Evolutionary conservation across 139 green algal genomes (phyloP), one percentile per base, ranked within the genome.

Genomic region (Pleodorina starrii): DNA sequence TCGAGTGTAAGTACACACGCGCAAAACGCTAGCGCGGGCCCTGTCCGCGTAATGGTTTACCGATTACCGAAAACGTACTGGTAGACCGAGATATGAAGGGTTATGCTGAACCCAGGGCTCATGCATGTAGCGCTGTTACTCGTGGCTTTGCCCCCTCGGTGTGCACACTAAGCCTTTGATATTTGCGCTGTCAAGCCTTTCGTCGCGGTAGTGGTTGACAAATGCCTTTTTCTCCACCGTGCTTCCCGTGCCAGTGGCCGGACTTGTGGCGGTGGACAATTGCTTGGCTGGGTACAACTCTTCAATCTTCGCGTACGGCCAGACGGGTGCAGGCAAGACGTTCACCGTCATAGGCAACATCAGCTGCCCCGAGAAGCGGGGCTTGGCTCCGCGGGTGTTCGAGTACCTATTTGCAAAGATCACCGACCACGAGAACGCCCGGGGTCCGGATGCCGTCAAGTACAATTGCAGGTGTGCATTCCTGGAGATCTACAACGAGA

Each of bases 401-500:
- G 91, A 98, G 88, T 90, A 97, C 72, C 86, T 99, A 5, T 99
- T 98, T 69, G n/a, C 71, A 0, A 90, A 92, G 25, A 98, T 99
- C 51, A 73, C 82, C 5, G 73, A 90, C 17, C 89, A 94, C 68
- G 85, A 95, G 87, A 91, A 97, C 79, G 57, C 88, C 12, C 78
- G 57, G 43, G 81, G 78, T 1, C 50, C 69, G 2, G 76, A 91
- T 3, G 63, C 60, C 14, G 85, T 85, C 27, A 90, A 89, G 84
- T 88, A 68, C 63, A 87, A 76, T 29, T 87, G 80, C 60, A 77
- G 43, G 21, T 87, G 80, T 91, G 91, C 85, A 90, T 95, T 96
- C 66, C 81, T 98, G 32, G 97, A 99, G 94, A 99, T 99, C 50
- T 99, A 99, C 94, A 99, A 99, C 79, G 98, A 99, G 90, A 94